These are phyloP conservation scores for Amanita thiersii DNA, from an alignment of 768 basidiomycete genomes.

Conservation along the genomic window DNA sequence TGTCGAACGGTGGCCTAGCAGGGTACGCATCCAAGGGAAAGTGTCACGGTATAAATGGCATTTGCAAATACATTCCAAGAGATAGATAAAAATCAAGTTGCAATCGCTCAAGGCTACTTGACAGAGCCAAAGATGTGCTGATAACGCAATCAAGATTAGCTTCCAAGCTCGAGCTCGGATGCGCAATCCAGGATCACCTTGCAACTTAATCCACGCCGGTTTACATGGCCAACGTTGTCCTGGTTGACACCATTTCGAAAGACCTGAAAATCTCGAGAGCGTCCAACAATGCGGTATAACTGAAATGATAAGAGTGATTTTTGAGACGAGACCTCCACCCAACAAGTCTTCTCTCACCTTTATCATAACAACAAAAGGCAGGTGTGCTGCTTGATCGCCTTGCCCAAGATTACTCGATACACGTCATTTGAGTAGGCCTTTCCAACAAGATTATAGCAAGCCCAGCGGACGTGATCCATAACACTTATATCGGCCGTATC, in stretches of 20 bases:
- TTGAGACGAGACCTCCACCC: too few species aligned
- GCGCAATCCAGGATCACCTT: constrained; percentile 17
- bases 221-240: constrained; percentile 41
- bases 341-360: constrained; percentile 27
- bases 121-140: constrained; percentile 71
- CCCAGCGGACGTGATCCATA: constrained; percentile 2
- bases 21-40: constrained; percentile 21
- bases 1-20: constrained; percentile 48
- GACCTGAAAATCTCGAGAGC: constrained; percentile 13
- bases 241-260: constrained; percentile 12
- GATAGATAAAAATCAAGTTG: constrained; percentile 54
- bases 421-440: constrained; percentile 59
- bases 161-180: neutral
- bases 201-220: constrained; percentile 37
- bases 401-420: constrained; percentile 64
- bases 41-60: constrained; percentile 10
- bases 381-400: constrained; percentile 56
- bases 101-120: constrained; percentile 56
- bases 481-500: constrained; percentile 41
- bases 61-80: constrained; percentile 3
- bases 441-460: neutral
- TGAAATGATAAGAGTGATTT: too few species aligned
- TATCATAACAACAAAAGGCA: constrained; percentile 75
- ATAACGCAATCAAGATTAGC: constrained; percentile 11
- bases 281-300: constrained; percentile 22